These are phyloP conservation scores for Ambrosia trifida DNA, from an alignment of 129 eudicot species.

Conservation along the genomic window DNA sequence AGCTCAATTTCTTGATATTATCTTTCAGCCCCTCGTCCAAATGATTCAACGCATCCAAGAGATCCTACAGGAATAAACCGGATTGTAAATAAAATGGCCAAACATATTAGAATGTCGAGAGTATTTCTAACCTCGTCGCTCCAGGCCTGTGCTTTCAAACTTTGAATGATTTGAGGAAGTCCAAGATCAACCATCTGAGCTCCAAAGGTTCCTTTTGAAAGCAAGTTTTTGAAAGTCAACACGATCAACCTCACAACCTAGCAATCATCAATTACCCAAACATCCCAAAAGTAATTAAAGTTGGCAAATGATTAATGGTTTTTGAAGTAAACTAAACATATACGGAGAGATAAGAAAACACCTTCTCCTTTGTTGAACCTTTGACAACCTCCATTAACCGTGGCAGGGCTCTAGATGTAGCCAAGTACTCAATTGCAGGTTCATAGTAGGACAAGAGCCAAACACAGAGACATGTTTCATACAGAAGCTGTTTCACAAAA, in stretches of 20 bases:
- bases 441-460: conserved; percentile 96
- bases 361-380: conserved; percentile 94
- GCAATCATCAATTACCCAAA: conserved; percentile 21
- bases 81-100: not conserved
- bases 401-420: conserved; percentile 83
- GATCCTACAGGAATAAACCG: conserved; percentile 48
- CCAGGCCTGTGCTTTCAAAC: conserved; percentile 74
- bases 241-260: conserved; percentile 90
- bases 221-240: conserved; percentile 83
- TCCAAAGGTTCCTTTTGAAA: conserved; percentile 75
- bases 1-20: conserved; percentile 78
- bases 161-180: conserved; percentile 69
- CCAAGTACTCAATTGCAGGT: conserved; percentile 92
- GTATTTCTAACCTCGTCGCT: conserved; percentile 69
- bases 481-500: conserved; percentile 63
- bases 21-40: conserved; percentile 87
- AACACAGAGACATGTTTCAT: conserved; percentile 92
- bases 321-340: conserved; percentile 15
- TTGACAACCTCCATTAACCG: conserved; percentile 86
- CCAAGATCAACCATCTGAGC: conserved; percentile 73
- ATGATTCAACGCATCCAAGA: conserved; percentile 90
- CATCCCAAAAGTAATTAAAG: not conserved
- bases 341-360: conserved; percentile 24
- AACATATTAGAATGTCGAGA: not conserved
- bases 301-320: not conserved